Evolutionary conservation across 148 eudicot species (phyloP).

Genomic region (Polygonum maritimum): DNA sequence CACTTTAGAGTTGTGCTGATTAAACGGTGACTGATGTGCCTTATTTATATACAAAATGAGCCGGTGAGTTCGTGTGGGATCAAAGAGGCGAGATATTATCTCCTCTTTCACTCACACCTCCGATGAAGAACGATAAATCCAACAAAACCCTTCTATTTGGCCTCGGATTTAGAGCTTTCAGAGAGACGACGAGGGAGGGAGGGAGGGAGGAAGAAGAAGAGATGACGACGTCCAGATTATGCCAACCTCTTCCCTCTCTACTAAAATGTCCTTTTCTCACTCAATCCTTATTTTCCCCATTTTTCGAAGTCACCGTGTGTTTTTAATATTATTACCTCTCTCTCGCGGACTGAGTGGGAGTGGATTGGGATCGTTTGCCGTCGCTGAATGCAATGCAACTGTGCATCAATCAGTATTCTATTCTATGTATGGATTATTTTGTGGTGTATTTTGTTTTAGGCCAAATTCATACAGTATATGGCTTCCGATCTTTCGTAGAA

Average conservation of each 20-base stretch:
- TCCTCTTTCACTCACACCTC: neutral
- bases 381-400: neutral
- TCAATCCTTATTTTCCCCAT: slow-evolving; percentile 4
- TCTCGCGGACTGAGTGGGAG: neutral
- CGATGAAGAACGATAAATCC: neutral
- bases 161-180: slow-evolving; percentile 17
- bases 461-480: too few relatives aligned
- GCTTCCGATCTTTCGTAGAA: too few relatives aligned
- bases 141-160: neutral
- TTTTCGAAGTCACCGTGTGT: slow-evolving; percentile 15
- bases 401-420: neutral
- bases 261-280: slow-evolving; percentile 30
- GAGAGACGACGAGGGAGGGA: neutral
- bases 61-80: too few relatives aligned
- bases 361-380: neutral
- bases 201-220: neutral
- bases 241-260: slow-evolving; percentile 24
- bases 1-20: neutral
- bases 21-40: neutral
- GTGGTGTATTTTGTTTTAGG: too few relatives aligned
- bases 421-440: neutral
- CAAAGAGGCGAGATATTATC: neutral
- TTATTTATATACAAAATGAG: neutral
- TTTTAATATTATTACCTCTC: neutral
- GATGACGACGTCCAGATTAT: slow-evolving; percentile 19